These are phyloP conservation scores for Suhomyces vadensis DNA, from an alignment of 805 yeast species.

Conservation along the genomic window DNA sequence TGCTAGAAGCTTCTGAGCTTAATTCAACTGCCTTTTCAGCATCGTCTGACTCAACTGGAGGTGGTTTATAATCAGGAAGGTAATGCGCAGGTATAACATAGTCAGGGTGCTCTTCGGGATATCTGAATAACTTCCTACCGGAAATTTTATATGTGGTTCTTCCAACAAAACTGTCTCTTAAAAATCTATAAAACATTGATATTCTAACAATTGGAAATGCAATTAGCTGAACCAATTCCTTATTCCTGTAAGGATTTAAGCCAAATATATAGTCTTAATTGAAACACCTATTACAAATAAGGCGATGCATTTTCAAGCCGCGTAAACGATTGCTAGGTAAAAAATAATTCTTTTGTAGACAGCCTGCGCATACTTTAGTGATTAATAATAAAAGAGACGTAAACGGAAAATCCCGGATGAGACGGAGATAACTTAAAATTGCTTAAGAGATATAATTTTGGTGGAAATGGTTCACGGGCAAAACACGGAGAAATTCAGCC, in stretches of 20 bases:
- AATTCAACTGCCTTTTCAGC: background rate
- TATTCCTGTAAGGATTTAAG: background rate
- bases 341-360: no score
- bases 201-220: background rate
- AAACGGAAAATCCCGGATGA: no score
- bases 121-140: conserved; percentile 21
- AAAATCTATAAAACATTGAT: conserved; percentile 14
- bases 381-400: no score
- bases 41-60: background rate
- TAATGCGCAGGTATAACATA: conserved; percentile 21
- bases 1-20: background rate
- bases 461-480: no score
- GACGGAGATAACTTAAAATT: no score
- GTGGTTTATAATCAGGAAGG: conserved; percentile 1
- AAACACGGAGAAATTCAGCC: no score
- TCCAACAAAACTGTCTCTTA: conserved; percentile 36
- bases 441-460: no score
- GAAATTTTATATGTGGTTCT: conserved; percentile 29
- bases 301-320: no score
- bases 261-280: background rate
- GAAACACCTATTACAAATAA: background rate
- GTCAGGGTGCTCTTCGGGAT: conserved; percentile 19
- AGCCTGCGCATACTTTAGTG: no score
- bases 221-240: background rate
- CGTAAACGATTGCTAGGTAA: no score